phyloP scores from a whole-genome alignment of 2,329 filamentous ascomycete species.

The Monilinia vaccinii-corymbosi region DNA sequence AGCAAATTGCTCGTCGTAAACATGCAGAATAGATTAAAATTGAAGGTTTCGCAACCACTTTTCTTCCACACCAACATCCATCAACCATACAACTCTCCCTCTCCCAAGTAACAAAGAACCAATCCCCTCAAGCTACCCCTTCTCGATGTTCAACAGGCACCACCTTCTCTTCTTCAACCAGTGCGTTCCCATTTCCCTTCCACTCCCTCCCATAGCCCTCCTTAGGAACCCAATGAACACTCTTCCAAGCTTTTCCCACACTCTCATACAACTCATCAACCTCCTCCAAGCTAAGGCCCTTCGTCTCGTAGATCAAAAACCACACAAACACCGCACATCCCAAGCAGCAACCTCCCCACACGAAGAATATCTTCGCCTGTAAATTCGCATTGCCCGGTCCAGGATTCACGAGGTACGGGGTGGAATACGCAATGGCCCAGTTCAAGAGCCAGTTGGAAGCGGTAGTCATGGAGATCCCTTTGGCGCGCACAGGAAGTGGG shows the following conservation, averaged over 20 bases:
- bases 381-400: conserved; percentile 34
- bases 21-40: background rate
- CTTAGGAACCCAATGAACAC: background rate
- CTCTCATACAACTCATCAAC: conserved; percentile 51
- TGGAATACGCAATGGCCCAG: conserved; percentile 60
- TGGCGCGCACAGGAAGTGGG: conserved; percentile 60
- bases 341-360: conserved; percentile 50
- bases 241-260: background rate
- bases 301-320: conserved; percentile 55
- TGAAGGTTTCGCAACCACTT: no score
- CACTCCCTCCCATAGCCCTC: background rate
- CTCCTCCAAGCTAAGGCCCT: conserved; percentile 62
- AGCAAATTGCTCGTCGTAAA: no score
- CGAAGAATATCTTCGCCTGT: conserved; percentile 34
- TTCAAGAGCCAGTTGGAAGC: conserved; percentile 88
- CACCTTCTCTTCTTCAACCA: background rate
- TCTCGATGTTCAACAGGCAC: background rate
- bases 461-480: conserved; percentile 72
- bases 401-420: conserved; percentile 52
- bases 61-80: no score
- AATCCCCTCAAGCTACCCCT: background rate
- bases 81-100: background rate
- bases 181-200: background rate
- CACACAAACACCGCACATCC: conserved; percentile 44
- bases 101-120: background rate